A percentile compares a stretch with the other conserved stretches of the same genome.
phyloP scores from a whole-genome alignment of 2,329 filamentous ascomycete genomes.

The Immersiporthe knoxdaviesiana region DNA sequence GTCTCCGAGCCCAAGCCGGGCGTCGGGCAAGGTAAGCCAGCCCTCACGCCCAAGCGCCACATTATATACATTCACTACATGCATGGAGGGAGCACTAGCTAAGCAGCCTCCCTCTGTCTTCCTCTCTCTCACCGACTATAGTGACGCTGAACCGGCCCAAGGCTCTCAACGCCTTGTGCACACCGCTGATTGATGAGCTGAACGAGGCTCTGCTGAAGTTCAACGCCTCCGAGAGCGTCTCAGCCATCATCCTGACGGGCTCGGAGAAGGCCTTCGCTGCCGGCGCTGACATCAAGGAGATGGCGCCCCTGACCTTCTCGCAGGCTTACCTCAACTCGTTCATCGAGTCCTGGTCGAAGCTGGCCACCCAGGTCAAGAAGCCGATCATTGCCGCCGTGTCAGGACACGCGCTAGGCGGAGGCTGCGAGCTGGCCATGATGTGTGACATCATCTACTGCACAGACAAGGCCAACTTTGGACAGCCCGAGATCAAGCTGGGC shows the following conservation, averaged over 20 bases:
- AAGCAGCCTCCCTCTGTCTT: slow-evolving; percentile 1
- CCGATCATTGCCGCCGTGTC: slow-evolving; percentile 94
- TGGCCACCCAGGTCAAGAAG: slow-evolving; percentile 85
- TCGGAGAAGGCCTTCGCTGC: slow-evolving; percentile 90
- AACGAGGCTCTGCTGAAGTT: slow-evolving; percentile 76
- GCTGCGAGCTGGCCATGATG: slow-evolving; percentile 98
- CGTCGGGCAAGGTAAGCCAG: slow-evolving; percentile 77
- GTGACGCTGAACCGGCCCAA: slow-evolving; percentile 94
- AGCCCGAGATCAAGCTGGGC: slow-evolving; percentile 95
- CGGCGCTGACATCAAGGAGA: slow-evolving; percentile 98
- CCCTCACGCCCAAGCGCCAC: slow-evolving; percentile 14
- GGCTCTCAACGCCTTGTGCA: slow-evolving; percentile 91
- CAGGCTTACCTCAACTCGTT: slow-evolving; percentile 88
- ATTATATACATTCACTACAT: background rate
- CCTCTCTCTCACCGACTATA: slow-evolving; percentile 43
- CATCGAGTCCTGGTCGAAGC: slow-evolving; percentile 90
- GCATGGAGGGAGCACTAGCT: slow-evolving; percentile 7
- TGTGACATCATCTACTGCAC: slow-evolving; percentile 94
- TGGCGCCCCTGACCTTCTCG: slow-evolving; percentile 89
- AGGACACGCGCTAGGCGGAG: slow-evolving; percentile 90
- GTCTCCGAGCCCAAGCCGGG: slow-evolving; percentile 84
- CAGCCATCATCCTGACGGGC: slow-evolving; percentile 83
- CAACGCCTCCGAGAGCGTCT: slow-evolving; percentile 70
- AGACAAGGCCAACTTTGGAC: slow-evolving; percentile 84
- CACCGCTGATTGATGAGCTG: slow-evolving; percentile 86